These are phyloP conservation scores for Fusarium temperatum DNA, from an alignment of 2,329 filamentous ascomycete species.

Conservation along the genomic window DNA sequence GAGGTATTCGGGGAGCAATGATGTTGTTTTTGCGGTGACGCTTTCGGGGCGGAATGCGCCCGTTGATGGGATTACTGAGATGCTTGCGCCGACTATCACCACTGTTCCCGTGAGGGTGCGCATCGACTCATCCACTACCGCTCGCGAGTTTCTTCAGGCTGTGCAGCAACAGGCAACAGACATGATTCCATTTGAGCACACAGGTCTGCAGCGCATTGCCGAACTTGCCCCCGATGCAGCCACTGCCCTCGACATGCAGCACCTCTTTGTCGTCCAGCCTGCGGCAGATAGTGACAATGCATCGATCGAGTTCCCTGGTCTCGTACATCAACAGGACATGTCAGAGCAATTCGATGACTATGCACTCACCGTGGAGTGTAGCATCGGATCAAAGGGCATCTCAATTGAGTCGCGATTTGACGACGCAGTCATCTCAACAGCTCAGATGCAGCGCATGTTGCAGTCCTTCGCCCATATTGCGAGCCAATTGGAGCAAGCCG, in stretches of 20 bases:
- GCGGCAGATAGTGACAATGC: neutral
- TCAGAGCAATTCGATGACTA: neutral
- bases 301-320: neutral
- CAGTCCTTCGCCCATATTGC: neutral
- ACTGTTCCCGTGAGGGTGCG: neutral
- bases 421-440: neutral
- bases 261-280: neutral
- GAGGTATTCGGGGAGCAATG: neutral
- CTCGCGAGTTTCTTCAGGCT: accelerated
- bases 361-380: neutral
- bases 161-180: neutral
- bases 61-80: neutral
- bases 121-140: neutral
- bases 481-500: neutral
- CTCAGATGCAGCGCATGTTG: neutral
- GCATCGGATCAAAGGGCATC: neutral
- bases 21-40: neutral
- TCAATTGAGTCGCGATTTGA: neutral
- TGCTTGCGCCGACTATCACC: neutral
- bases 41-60: neutral
- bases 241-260: neutral
- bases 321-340: neutral
- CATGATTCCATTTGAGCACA: neutral
- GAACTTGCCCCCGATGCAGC: neutral
- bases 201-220: neutral